A percentile compares a stretch with the other conserved stretches of the same genome.
Evolutionary conservation across 2,329 filamentous ascomycete species (phyloP).

Genomic region (Pseudopithomyces chartarum): DNA sequence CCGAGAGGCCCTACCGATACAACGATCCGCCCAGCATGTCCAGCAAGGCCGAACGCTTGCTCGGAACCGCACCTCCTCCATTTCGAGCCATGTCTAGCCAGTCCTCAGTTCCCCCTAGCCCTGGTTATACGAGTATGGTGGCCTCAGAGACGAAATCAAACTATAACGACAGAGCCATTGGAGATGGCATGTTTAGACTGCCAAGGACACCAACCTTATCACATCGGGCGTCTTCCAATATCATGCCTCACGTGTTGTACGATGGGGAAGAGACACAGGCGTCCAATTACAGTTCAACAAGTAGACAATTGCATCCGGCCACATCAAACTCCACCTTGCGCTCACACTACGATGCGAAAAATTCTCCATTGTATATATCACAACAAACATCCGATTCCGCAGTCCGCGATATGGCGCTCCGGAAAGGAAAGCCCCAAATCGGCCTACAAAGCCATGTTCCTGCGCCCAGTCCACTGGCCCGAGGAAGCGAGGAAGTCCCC

Average conservation of each 20-base stretch:
- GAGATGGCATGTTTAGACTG: constrained; percentile 18
- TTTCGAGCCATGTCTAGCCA: constrained; percentile 30
- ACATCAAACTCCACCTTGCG: constrained; percentile 47
- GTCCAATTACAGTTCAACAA: constrained; percentile 36
- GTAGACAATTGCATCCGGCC: constrained; percentile 34
- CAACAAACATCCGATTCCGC: constrained; percentile 53
- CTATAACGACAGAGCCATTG: constrained; percentile 26
- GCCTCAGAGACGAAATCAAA: constrained; percentile 38
- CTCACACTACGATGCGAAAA: constrained; percentile 50
- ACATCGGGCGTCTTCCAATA: constrained; percentile 41
- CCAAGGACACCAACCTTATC: constrained; percentile 28
- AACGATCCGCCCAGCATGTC: constrained; percentile 5
- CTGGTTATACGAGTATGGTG: constrained; percentile 38
- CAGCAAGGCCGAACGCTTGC: constrained; percentile 44
- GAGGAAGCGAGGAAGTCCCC: constrained; percentile 22
- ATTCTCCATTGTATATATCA: constrained; percentile 47
- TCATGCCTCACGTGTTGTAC: constrained; percentile 24
- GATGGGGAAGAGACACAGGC: constrained; percentile 26
- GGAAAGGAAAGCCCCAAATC: constrained; percentile 43
- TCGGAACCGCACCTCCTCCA: constrained; percentile 41
- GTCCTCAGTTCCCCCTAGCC: constrained; percentile 27
- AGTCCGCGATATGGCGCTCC: constrained; percentile 49
- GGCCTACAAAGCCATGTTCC: constrained; percentile 17
- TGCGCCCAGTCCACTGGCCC: constrained; percentile 25
- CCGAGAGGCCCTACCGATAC: constrained; percentile 30